Base-by-base conservation (phyloP, 257 asterid species). In the Fraxinus americana region DNA sequence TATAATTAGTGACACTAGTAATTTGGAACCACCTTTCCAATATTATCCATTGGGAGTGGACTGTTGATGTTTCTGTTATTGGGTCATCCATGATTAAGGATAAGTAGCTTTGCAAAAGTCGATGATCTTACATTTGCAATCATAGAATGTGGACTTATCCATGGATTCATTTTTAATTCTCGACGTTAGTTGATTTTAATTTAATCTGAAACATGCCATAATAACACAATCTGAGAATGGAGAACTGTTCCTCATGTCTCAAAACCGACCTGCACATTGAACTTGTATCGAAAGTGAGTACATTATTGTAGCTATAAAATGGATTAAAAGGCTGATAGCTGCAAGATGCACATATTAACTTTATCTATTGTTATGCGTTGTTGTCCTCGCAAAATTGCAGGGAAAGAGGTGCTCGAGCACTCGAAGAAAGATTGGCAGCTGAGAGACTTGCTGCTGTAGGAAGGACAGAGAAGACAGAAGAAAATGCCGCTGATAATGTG, bases 391-490 rank as follows among this genome's bases (percentile, higher is more conserved):
- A 52, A 32, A 77, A 76, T 75, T 83, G 80, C 89, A 94, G 98
- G 92, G 97, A 92, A 87, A 90, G 94, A 86, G 98, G 97, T 70
- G 97, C 96, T 45, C 91, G 98, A 39, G 98, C 97, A 43, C 92
- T 94, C 1, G 97, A 94, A 86, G 98, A 94, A 88, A 88, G 97
- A 87, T 80, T 90, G 85, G 97, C 95, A 45, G 87, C 97, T 19
- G 96, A 94, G 88, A 87, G 87, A 82, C 77, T 91, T 82, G 88
- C 85, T 77, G 83, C 93, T 76, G 86, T 85, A 19, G 90, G 82
- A 70, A 91, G 66, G 83, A 74, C 86, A 1, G 91, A 83, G 73
- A 97, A 86, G 57, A 74, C 88, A 17, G 82, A 80, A 72, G 83
- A 48, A 43, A 97, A 90, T 81, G 93, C 88, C 39, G 77, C 87